Conservation (phyloP, 345 rosid genomes). For the Rhodamnia argentea region DNA sequence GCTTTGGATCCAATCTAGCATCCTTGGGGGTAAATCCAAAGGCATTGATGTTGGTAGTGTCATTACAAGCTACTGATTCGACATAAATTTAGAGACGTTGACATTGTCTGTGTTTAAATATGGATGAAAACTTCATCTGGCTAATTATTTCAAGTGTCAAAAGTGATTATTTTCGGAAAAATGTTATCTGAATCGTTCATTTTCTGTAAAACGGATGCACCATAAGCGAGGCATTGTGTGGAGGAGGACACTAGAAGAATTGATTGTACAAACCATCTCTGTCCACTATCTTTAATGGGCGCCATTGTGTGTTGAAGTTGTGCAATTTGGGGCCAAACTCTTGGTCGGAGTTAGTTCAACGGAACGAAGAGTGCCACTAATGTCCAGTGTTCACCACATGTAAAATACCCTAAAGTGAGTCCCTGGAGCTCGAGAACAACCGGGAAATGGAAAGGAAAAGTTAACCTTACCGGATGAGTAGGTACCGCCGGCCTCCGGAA, state of each 20-base stretch:
- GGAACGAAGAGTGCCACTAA: background rate
- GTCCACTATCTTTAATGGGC: background rate
- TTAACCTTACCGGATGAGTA: no score
- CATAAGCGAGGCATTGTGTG: fast-evolving
- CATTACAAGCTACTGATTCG: no score
- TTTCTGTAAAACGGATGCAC: background rate
- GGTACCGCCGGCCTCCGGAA: no score
- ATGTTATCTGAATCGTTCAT: background rate
- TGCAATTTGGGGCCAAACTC: background rate
- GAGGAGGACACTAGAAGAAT: background rate
- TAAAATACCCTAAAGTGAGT: background rate
- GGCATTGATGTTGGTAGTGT: background rate
- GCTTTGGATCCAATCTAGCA: no score
- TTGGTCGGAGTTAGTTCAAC: background rate
- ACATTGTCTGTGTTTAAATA: background rate
- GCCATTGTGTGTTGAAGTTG: background rate
- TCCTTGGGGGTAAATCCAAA: background rate
- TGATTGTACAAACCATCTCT: background rate
- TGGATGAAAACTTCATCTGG: fast-evolving
- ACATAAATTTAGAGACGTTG: background rate
- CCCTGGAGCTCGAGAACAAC: no score
- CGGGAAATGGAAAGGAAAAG: no score
- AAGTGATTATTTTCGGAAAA: fast-evolving
- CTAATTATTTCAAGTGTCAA: background rate
- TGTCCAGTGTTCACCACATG: background rate